phyloP scores from a whole-genome alignment of 768 basidiomycete species.

The Asterophora lycoperdoides region DNA sequence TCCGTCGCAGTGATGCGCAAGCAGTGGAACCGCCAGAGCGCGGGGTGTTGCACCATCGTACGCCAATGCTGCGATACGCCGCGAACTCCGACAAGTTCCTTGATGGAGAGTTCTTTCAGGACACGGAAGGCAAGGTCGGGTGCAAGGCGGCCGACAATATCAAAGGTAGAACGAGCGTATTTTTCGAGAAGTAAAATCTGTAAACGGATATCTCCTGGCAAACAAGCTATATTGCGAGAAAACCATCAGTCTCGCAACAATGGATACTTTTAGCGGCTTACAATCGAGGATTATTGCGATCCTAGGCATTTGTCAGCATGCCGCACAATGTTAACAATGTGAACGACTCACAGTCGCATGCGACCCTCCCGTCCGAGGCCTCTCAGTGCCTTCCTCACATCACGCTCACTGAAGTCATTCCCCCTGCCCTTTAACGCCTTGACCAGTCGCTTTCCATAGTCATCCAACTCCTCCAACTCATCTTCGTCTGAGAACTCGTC shows the following conservation, averaged over 20 bases:
- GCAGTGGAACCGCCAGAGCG: slow-evolving; percentile 76
- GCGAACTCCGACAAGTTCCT: slow-evolving; percentile 58
- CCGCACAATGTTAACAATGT: not conserved
- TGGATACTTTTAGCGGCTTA: slow-evolving; percentile 20
- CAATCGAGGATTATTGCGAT: slow-evolving; percentile 64
- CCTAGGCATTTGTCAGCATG: slow-evolving; percentile 24
- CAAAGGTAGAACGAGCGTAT: slow-evolving; percentile 78
- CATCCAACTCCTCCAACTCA: slow-evolving; percentile 33
- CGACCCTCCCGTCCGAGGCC: slow-evolving; percentile 61
- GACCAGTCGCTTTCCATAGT: slow-evolving; percentile 28
- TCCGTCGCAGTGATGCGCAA: slow-evolving; percentile 68
- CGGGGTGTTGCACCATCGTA: slow-evolving; percentile 51
- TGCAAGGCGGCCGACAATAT: slow-evolving; percentile 70
- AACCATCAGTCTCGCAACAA: not conserved
- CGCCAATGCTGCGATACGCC: slow-evolving; percentile 49
- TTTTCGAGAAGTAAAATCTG: slow-evolving; percentile 84
- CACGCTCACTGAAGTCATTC: slow-evolving; percentile 65
- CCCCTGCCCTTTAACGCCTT: slow-evolving; percentile 49
- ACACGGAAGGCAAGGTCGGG: slow-evolving; percentile 63
- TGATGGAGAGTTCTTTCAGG: slow-evolving; percentile 49
- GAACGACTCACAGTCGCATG: slow-evolving; percentile 62
- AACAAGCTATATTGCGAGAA: slow-evolving; percentile 47
- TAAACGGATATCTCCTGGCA: slow-evolving; percentile 80
- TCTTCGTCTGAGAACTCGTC: slow-evolving; percentile 45
- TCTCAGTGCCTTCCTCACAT: slow-evolving; percentile 61